Base-by-base conservation (phyloP, 1,284 basidiomycete species). In the Filobasidium uniguttulatum region DNA sequence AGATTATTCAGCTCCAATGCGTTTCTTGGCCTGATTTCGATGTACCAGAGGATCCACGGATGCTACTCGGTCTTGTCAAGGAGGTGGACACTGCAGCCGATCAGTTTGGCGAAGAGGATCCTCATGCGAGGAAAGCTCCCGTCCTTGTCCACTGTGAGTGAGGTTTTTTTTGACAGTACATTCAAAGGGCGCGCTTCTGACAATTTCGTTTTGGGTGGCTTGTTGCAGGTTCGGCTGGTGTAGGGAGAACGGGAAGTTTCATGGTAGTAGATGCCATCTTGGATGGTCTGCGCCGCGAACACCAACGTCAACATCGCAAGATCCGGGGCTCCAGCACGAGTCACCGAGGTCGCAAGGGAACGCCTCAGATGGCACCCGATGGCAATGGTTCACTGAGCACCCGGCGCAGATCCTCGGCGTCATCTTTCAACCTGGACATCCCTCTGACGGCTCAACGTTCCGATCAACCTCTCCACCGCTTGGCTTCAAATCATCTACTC, bases 11-110 rank as follows among this genome's bases (percentile, higher is more conserved):
- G 61, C 71, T 93, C 41, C 89, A 96, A 65, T 93, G 87, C 61
- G 74, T 89, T 44, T 81, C 82, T 28, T 96, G 89, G 89, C 86
- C 88, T 2, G 89, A 96, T 62, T 83, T 93, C 71, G 89, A 90
- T 63, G 86, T 94, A 2, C 89, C 90, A 1, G 80, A 83, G 8
- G 79, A 85, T 51, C 80, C 88, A 0, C 71, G 76, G 4, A 81
- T 81, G 3, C 70, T 94, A 23, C 68, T 93, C 36, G 71, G 75
- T 4, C 74, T 94, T 29, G 77, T 93, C 56, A 65, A 67, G 28
- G 72, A 78, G 49, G 77, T 79, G 22, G 74, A 79, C 52, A 47
- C 53, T 3, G 76, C 76, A 29, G 75, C 78, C 44, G 75, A 79
- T 0, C 78, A 81, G 44, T 69, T 71, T 31, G 73, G 74, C 3